Evolutionary conservation across 108 stramenopile species (phyloP), one percentile per base, ranked within the genome.

Genomic region (Skeletonema costatum): DNA sequence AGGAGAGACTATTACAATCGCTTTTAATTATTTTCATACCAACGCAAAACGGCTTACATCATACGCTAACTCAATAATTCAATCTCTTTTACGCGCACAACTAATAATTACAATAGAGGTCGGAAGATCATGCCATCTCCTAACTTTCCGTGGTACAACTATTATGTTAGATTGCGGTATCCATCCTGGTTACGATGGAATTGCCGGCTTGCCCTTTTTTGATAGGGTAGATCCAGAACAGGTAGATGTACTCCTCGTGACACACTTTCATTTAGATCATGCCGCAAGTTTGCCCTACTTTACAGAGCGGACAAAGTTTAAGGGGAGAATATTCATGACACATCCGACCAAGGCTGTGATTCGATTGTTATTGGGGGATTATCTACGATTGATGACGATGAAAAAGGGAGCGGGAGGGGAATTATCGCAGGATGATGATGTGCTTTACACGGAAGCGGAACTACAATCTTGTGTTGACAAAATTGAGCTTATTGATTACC

Each of bases 231-330:
- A 97, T 73, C 93, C 94, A 16, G 90, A 86, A 13, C 74, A 86
- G 60, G 89, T 98, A 61, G 97, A 98, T 77, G 89, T 98, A 33
- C 71, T 97, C 9, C 82, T 98, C 32, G 83, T 98, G 13, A 93
- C 96, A 10, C 99, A 99, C 75, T 99, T 99, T 77, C 99, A 99
- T 83, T 75, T 99, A 39, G 99, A 99, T 85, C 99, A 99, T 78
- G 98, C 97, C 8, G 99, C 97, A 1, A 88, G 90, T 29, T 62
- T 99, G 13, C 99, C 99, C 11, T 98, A 99, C 83, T 88, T 99
- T 59, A 99, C 99, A 16, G 99, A 99, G 73, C 86, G 97, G 81
- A 99, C 98, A 7, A 87, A 86, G 19, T 99, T 99, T 85, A 82
- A 83, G 63, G 99, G 98, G 10, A 76, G 97, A 12, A 87, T 99